Conservation (phyloP, 352 stramenopile species). For the Phytophthora idaei region DNA sequence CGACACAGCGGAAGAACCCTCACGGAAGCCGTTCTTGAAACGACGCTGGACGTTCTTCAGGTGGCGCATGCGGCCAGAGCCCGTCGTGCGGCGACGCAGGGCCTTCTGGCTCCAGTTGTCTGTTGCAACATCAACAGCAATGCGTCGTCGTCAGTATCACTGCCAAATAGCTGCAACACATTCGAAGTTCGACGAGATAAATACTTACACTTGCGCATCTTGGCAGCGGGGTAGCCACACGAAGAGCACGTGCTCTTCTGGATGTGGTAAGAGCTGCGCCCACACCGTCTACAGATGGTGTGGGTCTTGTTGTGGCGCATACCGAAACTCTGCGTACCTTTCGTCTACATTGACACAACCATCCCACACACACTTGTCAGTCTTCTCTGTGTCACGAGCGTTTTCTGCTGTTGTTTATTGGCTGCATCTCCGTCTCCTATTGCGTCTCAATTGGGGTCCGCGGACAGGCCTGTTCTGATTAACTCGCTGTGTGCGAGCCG, state of each 20-base stretch:
- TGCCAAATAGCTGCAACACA: constrained; percentile 1
- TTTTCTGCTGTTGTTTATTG: background rate
- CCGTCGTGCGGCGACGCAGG: constrained; percentile 95
- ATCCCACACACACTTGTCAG: constrained; percentile 22
- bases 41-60: constrained; percentile 98
- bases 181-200: background rate
- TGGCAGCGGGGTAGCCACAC: constrained; percentile 98
- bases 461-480: constrained; percentile 13
- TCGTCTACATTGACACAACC: constrained; percentile 91
- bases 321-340: constrained; percentile 99
- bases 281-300: constrained; percentile 99
- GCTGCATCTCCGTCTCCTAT: constrained; percentile 6
- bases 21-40: constrained; percentile 99
- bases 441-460: background rate
- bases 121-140: constrained; percentile 25
- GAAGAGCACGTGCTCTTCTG: constrained; percentile 99
- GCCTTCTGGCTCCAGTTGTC: constrained; percentile 98
- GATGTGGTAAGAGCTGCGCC: constrained; percentile 99
- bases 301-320: constrained; percentile 99
- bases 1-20: constrained; percentile 88
- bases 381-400: background rate
- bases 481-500: background rate
- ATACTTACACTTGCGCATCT: constrained; percentile 96
- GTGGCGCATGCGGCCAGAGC: constrained; percentile 98
- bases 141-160: background rate